Conservation (phyloP, 768 basidiomycete species). For the Serendipita sp. region DNA sequence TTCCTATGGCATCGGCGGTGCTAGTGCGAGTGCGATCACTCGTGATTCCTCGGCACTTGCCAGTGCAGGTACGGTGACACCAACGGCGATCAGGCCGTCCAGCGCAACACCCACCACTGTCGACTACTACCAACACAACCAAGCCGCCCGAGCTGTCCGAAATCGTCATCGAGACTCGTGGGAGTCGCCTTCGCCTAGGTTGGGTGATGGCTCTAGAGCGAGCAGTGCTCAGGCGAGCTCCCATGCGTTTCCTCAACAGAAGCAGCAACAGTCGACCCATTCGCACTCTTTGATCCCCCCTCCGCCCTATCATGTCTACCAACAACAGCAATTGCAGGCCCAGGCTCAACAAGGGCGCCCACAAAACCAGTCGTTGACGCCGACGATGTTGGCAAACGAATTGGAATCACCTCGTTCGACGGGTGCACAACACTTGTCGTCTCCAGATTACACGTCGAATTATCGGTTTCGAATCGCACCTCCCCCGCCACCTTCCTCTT, state of each 20-base stretch:
- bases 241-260: background rate
- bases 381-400: too few species aligned
- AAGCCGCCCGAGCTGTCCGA: background rate
- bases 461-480: background rate
- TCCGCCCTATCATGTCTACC: conserved; percentile 1
- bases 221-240: too few species aligned
- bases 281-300: background rate
- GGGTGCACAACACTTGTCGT: background rate
- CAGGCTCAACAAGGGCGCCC: background rate
- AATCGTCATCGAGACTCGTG: background rate
- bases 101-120: background rate
- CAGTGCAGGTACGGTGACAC: too few species aligned
- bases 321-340: background rate
- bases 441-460: background rate
- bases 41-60: too few species aligned
- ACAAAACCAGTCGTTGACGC: too few species aligned
- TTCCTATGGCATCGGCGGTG: too few species aligned
- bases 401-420: too few species aligned
- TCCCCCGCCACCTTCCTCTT: background rate
- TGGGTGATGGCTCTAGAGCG: too few species aligned
- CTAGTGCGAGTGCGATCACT: too few species aligned
- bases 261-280: background rate
- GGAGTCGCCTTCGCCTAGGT: background rate
- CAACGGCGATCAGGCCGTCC: background rate
- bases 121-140: background rate